Percentiles rank a stretch among this genome's conserved stretches.
Conservation (phyloP, 768 basidiomycete species). For the Russula compacta region DNA sequence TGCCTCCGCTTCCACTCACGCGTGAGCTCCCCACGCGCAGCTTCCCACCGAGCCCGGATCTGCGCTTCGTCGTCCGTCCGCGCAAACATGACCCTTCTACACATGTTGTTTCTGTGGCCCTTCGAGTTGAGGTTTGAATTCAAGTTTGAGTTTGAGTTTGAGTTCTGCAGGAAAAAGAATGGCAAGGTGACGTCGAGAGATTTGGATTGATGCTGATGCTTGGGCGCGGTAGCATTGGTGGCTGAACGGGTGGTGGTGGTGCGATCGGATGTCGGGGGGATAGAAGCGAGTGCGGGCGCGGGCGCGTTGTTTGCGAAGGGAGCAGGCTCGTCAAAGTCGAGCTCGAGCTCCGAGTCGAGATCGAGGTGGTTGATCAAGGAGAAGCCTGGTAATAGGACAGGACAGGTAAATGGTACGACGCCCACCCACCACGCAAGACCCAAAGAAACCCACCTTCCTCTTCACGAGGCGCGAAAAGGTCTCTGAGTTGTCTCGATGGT, state of each 20-base stretch:
- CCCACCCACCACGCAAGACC: background rate
- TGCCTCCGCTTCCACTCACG: slow-evolving; percentile 69
- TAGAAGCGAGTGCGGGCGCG: background rate
- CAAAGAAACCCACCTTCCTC: slow-evolving; percentile 44
- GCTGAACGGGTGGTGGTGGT: background rate
- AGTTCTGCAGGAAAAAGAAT: slow-evolving; percentile 12
- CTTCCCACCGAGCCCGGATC: slow-evolving; percentile 63
- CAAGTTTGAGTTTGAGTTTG: background rate
- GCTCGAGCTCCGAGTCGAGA: too few species aligned
- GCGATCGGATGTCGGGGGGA: background rate
- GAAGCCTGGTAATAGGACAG: slow-evolving; percentile 43
- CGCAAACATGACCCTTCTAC: slow-evolving; percentile 39
- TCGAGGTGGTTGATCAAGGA: slow-evolving; percentile 71
- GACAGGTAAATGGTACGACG: background rate
- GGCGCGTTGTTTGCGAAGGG: background rate
- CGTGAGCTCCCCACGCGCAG: slow-evolving; percentile 56
- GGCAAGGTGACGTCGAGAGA: slow-evolving; percentile 9
- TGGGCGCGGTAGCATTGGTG: background rate
- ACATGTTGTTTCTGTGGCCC: background rate
- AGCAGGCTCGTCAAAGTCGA: slow-evolving; percentile 39
- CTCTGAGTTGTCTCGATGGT: slow-evolving; percentile 41
- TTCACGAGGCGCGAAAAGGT: slow-evolving; percentile 63
- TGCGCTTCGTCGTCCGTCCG: slow-evolving; percentile 47
- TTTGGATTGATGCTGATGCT: background rate
- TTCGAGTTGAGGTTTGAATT: background rate